Conservation (phyloP, 495 filamentous ascomycete genomes). For the Penicillium parvum region DNA sequence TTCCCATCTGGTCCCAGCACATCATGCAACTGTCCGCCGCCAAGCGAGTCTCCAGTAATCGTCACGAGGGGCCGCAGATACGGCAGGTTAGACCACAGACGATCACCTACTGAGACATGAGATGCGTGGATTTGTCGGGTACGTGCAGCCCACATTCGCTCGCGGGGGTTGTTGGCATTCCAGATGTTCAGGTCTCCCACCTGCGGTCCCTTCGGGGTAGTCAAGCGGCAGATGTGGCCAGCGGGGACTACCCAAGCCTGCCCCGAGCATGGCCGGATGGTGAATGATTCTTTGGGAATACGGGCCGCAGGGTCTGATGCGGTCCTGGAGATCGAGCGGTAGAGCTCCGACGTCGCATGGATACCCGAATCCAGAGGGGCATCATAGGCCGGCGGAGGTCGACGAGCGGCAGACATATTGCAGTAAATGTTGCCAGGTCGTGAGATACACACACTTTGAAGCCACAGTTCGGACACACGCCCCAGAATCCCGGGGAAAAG, state of each 20-base stretch:
- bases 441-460: background rate
- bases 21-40: slow-evolving; percentile 50
- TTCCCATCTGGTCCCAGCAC: slow-evolving; percentile 36
- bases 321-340: slow-evolving; percentile 38
- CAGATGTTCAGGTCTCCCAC: slow-evolving; percentile 82
- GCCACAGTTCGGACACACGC: too few relatives aligned
- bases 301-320: slow-evolving; percentile 31
- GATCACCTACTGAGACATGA: slow-evolving; percentile 64
- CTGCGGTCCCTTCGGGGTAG: slow-evolving; percentile 69
- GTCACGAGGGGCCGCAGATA: slow-evolving; percentile 71
- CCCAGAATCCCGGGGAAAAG: background rate
- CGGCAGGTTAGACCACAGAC: slow-evolving; percentile 72
- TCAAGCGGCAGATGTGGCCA: slow-evolving; percentile 63
- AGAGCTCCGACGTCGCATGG: slow-evolving; percentile 35
- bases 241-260: slow-evolving; percentile 59
- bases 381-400: slow-evolving; percentile 41
- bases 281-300: slow-evolving; percentile 32
- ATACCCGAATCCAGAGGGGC: slow-evolving; percentile 34
- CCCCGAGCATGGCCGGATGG: slow-evolving; percentile 50
- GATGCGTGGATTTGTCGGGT: slow-evolving; percentile 73
- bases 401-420: slow-evolving; percentile 30
- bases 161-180: slow-evolving; percentile 68
- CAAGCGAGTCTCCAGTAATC: slow-evolving; percentile 65
- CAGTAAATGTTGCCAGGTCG: background rate
- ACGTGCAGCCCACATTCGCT: slow-evolving; percentile 74